Percentiles rank a stretch among this genome's conserved stretches.
These are phyloP conservation scores for Diaporthe aspalathi DNA, from an alignment of 2,329 filamentous ascomycete species.

Conservation along the genomic window DNA sequence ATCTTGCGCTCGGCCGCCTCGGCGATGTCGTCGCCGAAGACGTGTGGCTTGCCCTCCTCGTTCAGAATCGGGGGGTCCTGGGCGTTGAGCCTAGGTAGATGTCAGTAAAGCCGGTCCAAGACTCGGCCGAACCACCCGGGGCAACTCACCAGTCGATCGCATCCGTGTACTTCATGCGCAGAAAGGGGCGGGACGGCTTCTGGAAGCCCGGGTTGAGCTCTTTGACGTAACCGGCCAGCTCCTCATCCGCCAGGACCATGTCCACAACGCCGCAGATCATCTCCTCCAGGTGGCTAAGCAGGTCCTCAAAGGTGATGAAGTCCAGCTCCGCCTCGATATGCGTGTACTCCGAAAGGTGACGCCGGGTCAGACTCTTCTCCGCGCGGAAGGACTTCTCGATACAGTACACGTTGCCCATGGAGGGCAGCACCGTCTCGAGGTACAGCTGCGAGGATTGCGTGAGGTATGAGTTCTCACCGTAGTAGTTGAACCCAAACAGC, in stretches of 20 bases:
- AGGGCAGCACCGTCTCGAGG: conserved; percentile 92
- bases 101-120: conserved; percentile 4
- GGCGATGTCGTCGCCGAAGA: conserved; percentile 97
- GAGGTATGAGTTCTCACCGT: conserved; percentile 84
- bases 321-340: conserved; percentile 97
- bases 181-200: conserved; percentile 85
- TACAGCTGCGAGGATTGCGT: conserved; percentile 98
- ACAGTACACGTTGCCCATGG: conserved; percentile 94
- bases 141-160: conserved; percentile 39
- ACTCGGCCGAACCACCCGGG: neutral
- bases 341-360: conserved; percentile 95
- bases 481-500: conserved; percentile 78
- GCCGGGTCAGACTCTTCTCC: conserved; percentile 93
- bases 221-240: conserved; percentile 79
- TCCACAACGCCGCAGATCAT: conserved; percentile 89
- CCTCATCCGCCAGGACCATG: conserved; percentile 77
- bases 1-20: conserved; percentile 96
- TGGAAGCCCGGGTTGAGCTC: conserved; percentile 92
- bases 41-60: conserved; percentile 90
- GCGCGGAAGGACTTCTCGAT: conserved; percentile 99
- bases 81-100: conserved; percentile 81
- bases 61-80: conserved; percentile 85
- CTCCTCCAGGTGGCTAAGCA: conserved; percentile 87
- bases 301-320: conserved; percentile 92
- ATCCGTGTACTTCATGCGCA: conserved; percentile 87